A percentile compares a stretch with the other conserved stretches of the same genome.
Conservation (phyloP, 257 asterid genomes). For the Solanum pinnatisectum region DNA sequence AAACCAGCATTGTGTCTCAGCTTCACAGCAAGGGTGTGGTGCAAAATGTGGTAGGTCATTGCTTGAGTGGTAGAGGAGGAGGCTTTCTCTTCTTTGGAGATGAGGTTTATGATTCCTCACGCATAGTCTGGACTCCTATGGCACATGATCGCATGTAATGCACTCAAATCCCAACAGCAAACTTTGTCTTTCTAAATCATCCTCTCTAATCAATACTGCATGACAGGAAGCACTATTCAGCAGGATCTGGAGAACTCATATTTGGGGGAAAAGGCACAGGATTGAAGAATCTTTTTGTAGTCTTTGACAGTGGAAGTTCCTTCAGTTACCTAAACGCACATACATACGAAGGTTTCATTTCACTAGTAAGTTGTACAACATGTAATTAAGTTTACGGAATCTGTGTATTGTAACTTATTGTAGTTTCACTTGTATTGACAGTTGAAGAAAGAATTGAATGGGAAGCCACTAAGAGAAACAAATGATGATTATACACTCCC, state of each 20-base stretch:
- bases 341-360: conserved; percentile 50
- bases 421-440: conserved; percentile 4
- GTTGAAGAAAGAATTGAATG: conserved; percentile 55
- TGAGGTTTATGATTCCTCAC: conserved; percentile 65
- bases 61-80: conserved; percentile 57
- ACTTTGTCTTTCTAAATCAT: not conserved
- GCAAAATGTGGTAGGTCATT: conserved; percentile 72
- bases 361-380: conserved; percentile 41
- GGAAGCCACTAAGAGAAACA: conserved; percentile 67
- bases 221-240: conserved; percentile 74
- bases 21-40: conserved; percentile 65
- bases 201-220: not conserved
- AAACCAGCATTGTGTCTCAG: conserved; percentile 72
- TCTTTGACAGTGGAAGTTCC: conserved; percentile 98
- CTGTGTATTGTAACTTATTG: not conserved
- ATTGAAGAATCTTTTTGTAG: conserved; percentile 51
- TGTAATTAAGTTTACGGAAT: not conserved
- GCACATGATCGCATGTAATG: conserved; percentile 58
- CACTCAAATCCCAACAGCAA: not conserved
- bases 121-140: conserved; percentile 78
- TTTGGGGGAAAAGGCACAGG: conserved; percentile 75
- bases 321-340: conserved; percentile 71
- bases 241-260: conserved; percentile 67
- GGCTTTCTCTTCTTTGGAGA: conserved; percentile 93
- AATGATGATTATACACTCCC: conserved; percentile 72